These are phyloP conservation scores for Chloris gayana DNA, from an alignment of 176 grass and related monocot species.

Conservation along the genomic window DNA sequence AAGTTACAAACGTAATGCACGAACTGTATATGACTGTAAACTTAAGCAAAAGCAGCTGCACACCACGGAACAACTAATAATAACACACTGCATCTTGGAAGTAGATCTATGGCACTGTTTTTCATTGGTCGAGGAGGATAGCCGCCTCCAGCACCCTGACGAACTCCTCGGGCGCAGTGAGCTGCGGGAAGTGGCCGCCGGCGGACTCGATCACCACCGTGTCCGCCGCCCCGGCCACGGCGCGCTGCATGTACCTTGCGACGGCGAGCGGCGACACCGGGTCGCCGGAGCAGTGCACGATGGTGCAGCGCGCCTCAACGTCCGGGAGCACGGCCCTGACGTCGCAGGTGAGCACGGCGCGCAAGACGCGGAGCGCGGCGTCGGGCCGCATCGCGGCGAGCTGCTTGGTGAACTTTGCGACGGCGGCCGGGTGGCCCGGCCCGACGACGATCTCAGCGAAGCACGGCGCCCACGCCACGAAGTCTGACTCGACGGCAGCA, in stretches of 20 bases:
- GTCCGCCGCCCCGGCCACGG: slow-evolving; percentile 34
- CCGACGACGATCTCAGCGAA: slow-evolving; percentile 58
- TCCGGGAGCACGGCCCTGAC: no score
- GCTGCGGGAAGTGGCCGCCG: slow-evolving; percentile 81
- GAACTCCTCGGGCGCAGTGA: slow-evolving; percentile 56
- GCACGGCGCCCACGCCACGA: slow-evolving; percentile 49
- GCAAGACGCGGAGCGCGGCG: slow-evolving; percentile 51
- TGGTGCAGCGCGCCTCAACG: slow-evolving; percentile 58
- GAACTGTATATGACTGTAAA: not conserved
- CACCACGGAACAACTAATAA: not conserved
- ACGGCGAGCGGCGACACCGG: slow-evolving; percentile 59
- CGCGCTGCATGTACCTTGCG: slow-evolving; percentile 65
- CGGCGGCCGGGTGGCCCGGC: slow-evolving; percentile 28
- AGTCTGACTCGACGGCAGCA: slow-evolving; percentile 47
- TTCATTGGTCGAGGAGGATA: slow-evolving; percentile 39
- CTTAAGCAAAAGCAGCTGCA: slow-evolving; percentile 26
- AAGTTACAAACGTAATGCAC: not conserved
- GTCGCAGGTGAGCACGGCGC: slow-evolving; percentile 65
- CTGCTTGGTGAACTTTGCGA: slow-evolving; percentile 45
- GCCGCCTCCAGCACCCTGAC: slow-evolving; percentile 55
- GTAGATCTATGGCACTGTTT: no score
- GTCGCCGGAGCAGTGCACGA: slow-evolving; percentile 59
- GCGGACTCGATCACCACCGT: slow-evolving; percentile 50
- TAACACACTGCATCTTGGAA: slow-evolving; percentile 1
- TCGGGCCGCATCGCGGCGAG: slow-evolving; percentile 61